Evolutionary conservation across 2,329 filamentous ascomycete genomes (phyloP), one percentile per base, ranked within the genome.

Genomic region (Aspergillus phoenicis): DNA sequence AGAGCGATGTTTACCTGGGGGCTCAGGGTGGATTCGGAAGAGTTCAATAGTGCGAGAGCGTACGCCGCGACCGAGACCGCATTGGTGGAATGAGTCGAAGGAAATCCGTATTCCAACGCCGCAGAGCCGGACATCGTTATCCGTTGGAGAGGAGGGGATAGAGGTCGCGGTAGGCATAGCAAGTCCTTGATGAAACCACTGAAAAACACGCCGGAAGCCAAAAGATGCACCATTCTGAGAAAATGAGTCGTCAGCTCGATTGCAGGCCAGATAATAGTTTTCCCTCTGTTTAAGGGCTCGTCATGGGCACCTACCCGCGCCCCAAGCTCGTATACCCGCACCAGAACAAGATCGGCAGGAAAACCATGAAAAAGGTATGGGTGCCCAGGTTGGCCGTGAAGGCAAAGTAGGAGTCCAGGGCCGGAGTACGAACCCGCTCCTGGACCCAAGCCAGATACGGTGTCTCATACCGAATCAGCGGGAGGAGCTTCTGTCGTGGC

Each of bases 331-430:
- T 88, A 78, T 93, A 91, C 57, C 94, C 94, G 71, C 92, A 97
- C 95, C 95, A 99, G 81, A 98, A 98, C 68, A 97, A 85, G 66
- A 98, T 91, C 5, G 95, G 95, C 71, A 99, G 81, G 61, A 92
- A 90, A 67, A 97, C 85, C 93, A 98, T 98, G 83, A 97, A 99
- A 81, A 97, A 98, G 0, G 95, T 99, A 78, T 99, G 95, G 0
- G 95, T 99, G 66, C 95, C 92, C 58, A 98, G 85, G 77, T 98
- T 99, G 65, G 95, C 95, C 0, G 93, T 96, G 66, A 96, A 91
- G 54, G 95, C 94, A 78, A 99, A 99, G 81, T 97, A 99, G 64
- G 91, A 91, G 78, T 99, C 95, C 71, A 98, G 88, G 8, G 90
- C 85, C 0, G 92, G 91, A 20, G 91, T 89, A 71, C 94, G 90